These are phyloP conservation scores for Populus hybrid DNA, from an alignment of 441 rosid genomes.

Conservation along the genomic window DNA sequence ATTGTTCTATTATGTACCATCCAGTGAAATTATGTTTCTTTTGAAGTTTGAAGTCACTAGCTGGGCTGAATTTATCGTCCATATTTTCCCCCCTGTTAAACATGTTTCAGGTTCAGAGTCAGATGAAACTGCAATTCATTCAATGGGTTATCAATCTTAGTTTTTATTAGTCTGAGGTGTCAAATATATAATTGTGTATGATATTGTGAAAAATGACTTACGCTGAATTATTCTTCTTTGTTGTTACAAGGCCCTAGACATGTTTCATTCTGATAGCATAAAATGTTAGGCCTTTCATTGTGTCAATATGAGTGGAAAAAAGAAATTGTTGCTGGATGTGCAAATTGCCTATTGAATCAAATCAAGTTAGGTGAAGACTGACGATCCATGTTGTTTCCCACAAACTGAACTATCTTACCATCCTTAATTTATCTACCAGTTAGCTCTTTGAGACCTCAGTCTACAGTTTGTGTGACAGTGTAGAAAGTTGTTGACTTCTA, in stretches of 20 bases:
- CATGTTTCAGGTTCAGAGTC: background rate
- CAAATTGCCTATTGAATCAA: background rate
- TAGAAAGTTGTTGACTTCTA: background rate
- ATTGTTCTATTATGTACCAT: background rate
- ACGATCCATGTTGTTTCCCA: background rate
- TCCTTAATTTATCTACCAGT: background rate
- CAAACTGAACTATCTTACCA: background rate
- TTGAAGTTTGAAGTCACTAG: background rate
- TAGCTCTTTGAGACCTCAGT: background rate
- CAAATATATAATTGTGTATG: background rate
- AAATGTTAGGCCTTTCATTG: background rate
- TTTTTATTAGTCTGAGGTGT: background rate
- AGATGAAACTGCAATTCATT: background rate
- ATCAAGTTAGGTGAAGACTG: background rate
- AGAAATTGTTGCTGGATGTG: background rate
- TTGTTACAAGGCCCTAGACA: background rate
- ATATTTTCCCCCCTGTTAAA: background rate
- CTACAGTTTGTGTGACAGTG: background rate
- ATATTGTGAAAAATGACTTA: background rate
- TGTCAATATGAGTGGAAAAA: background rate
- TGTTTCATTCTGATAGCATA: background rate
- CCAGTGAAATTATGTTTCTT: background rate
- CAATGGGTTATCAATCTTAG: background rate
- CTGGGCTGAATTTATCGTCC: background rate
- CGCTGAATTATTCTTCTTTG: background rate